phyloP scores from a whole-genome alignment of 106 monocot genomes.

The Dendrobium officinale region DNA sequence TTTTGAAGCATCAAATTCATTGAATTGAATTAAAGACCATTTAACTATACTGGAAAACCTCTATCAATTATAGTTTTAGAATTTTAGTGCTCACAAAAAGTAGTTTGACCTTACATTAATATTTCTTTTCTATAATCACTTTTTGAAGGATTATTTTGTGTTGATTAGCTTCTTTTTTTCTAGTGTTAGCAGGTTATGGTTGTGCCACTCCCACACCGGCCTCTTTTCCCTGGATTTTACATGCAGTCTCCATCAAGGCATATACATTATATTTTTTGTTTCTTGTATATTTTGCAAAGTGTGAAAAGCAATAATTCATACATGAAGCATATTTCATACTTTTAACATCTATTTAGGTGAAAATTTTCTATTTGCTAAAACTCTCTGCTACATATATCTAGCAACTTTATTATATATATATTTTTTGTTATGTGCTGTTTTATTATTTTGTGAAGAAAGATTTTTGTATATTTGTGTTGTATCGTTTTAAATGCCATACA shows the following conservation, averaged over 20 bases:
- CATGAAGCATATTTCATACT: neutral
- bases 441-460: too few relatives aligned
- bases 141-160: neutral
- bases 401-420: too few relatives aligned
- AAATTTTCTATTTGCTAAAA: too few relatives aligned
- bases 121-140: neutral
- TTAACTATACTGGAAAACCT: neutral
- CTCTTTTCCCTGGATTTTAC: conserved; percentile 91
- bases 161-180: neutral
- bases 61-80: neutral
- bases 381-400: too few relatives aligned
- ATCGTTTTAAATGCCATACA: too few relatives aligned
- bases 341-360: too few relatives aligned
- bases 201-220: conserved; percentile 74
- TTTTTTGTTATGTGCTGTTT: too few relatives aligned
- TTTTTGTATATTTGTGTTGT: too few relatives aligned
- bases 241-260: conserved; percentile 88
- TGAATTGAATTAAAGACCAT: neutral
- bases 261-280: neutral
- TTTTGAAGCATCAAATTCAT: neutral
- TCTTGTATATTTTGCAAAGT: neutral
- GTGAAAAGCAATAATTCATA: neutral
- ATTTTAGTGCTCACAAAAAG: neutral
- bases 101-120: neutral
- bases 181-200: conserved; percentile 59